Evolutionary conservation across 1,284 basidiomycete species (phyloP), one percentile per base, ranked within the genome.

Genomic region (Ganoderma resinaceum): DNA sequence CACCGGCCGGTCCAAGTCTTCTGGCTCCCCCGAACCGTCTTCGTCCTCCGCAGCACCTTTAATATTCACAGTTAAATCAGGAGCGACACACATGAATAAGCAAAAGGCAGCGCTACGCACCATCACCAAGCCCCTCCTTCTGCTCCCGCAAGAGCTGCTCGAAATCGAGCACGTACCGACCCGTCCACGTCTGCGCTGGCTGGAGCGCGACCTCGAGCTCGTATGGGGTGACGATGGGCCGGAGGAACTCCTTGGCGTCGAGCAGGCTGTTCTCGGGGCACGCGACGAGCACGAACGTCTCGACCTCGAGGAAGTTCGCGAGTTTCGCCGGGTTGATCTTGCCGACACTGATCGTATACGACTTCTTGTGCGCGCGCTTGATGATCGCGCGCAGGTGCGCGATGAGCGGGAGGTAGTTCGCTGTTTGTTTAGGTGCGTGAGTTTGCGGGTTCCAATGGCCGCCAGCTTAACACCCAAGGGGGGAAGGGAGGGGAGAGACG

Each of bases 311-410:
- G 79, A 99, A 99, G 78, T 99, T 99, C 14, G 93, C 97, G 40
- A 99, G 85, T 77, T 99, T 99, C 20, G 96, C 90, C 0, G 97
- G 97, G 75, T 96, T 98, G 66, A 98, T 86, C 80, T 98, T 96
- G 38, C 98, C 98, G 0, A 99, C 97, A 61, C 91, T 95, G 74
- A 99, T 91, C 0, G 97, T 98, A 80, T 99, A 99, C 71, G 89
- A 91, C 78, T 98, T 98, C 81, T 95, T 96, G 69, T 87, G 87
- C 0, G 89, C 85, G 49, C 83, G 83, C 1, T 84, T 80, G 59
- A 98, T 85, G 18, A 91, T 81, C 14, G 82, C 77, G 2, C 96
- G 91, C 11, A 98, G 85, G 75, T 94, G 89, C 0, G 86, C 85
- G 69, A 98, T 91, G 2, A 97, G 84, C 0, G 94, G 91, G 0